Evolutionary conservation across 306 rosid species (phyloP).

Genomic region (Inga leiocalycina): DNA sequence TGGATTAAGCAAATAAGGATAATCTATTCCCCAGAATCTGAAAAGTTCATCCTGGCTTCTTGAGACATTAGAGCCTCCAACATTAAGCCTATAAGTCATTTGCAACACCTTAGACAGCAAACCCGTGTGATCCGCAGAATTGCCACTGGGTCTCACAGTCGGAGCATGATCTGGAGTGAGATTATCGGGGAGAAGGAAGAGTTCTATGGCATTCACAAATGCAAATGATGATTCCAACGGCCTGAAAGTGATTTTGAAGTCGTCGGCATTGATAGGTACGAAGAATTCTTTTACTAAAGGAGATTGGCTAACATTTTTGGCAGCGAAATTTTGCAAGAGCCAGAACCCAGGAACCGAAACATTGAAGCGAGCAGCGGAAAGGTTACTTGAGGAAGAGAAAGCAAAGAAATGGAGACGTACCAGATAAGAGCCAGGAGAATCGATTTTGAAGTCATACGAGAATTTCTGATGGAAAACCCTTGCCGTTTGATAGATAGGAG

Average conservation of each 20-base stretch:
- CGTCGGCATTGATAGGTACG: background rate
- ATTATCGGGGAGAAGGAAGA: conserved; percentile 37
- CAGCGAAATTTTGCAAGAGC: conserved; percentile 41
- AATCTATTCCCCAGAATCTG: conserved; percentile 29
- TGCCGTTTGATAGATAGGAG: conserved; percentile 33
- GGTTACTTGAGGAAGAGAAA: conserved; percentile 35
- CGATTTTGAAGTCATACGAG: conserved; percentile 34
- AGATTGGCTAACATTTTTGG: background rate
- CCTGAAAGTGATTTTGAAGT: conserved; percentile 32
- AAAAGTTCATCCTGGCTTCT: background rate
- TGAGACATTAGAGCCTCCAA: conserved; percentile 2
- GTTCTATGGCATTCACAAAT: conserved; percentile 57
- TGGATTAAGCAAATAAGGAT: background rate
- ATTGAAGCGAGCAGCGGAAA: conserved; percentile 38
- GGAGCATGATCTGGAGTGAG: background rate
- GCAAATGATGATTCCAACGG: conserved; percentile 51
- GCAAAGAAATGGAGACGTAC: conserved; percentile 57
- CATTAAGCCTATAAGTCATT: conserved; percentile 28
- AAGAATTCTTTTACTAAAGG: conserved; percentile 43
- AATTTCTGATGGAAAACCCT: conserved; percentile 36
- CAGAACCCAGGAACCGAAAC: conserved; percentile 40
- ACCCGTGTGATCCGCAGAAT: background rate
- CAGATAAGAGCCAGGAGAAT: conserved; percentile 16
- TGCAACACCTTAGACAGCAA: conserved; percentile 5
- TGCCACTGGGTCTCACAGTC: conserved; percentile 9